A percentile compares a stretch with the other conserved stretches of the same genome.
Conservation (phyloP, 176 grass and related monocot genomes). For the Oropetium thomaeum region DNA sequence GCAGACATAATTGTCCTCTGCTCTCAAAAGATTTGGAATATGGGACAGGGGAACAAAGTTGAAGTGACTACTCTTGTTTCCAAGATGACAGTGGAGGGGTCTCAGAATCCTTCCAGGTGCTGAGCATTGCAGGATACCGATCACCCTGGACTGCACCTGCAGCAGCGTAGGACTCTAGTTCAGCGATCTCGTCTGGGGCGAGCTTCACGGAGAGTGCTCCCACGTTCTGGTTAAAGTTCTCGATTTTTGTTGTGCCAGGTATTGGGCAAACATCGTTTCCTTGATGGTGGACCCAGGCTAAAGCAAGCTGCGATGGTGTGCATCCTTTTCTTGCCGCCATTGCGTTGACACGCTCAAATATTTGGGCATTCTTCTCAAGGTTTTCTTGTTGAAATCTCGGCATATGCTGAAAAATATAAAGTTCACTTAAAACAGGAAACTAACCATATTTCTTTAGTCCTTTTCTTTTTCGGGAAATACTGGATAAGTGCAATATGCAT, state of each 20-base stretch:
- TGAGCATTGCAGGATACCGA: neutral
- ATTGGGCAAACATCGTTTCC: slow-evolving; percentile 49
- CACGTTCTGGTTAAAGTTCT: slow-evolving; percentile 44
- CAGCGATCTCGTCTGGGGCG: slow-evolving; percentile 32
- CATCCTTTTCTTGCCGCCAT: slow-evolving; percentile 47
- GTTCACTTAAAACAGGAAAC: neutral
- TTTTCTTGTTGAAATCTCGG: slow-evolving; percentile 43
- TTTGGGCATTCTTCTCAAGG: slow-evolving; percentile 31
- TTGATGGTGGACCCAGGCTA: slow-evolving; percentile 63
- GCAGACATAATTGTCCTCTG: neutral
- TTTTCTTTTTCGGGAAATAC: neutral
- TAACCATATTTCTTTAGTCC: neutral
- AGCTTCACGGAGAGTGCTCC: slow-evolving; percentile 41
- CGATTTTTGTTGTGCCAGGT: slow-evolving; percentile 51
- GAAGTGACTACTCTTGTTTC: slow-evolving; percentile 9
- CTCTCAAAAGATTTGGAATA: neutral
- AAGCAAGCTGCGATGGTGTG: slow-evolving; percentile 54
- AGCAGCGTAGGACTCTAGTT: slow-evolving; percentile 34
- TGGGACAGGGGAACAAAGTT: neutral
- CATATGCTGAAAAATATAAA: neutral
- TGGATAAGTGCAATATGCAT: neutral
- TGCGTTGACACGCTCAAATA: slow-evolving; percentile 32
- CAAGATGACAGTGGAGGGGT: slow-evolving; percentile 43
- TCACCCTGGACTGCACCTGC: slow-evolving; percentile 19
- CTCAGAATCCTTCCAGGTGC: slow-evolving; percentile 42